Conservation (phyloP, 768 basidiomycete species). For the Tylopilus subfusipes region DNA sequence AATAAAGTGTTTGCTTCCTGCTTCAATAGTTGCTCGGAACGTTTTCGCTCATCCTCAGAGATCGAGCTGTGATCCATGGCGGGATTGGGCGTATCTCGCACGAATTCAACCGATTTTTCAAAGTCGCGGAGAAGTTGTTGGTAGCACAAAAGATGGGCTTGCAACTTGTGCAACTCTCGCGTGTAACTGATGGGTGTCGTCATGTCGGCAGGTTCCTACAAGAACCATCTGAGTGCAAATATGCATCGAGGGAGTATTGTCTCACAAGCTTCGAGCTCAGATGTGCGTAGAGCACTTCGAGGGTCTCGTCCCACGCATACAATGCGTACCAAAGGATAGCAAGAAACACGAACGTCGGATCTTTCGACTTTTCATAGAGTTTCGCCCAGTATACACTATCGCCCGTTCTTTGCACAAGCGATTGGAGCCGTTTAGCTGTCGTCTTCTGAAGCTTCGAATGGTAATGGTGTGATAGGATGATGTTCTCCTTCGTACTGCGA, state of each 20-base stretch:
- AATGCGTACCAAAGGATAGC: conserved; percentile 55
- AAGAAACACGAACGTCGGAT: conserved; percentile 34
- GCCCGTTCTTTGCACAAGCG: conserved; percentile 31
- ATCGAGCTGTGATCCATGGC: conserved; percentile 33
- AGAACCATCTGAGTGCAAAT: background rate
- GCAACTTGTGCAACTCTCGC: conserved; percentile 54
- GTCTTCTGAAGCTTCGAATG: conserved; percentile 23
- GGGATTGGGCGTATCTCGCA: conserved; percentile 48
- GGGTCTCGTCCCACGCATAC: conserved; percentile 60
- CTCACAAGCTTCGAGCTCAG: conserved; percentile 45
- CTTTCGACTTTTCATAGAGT: conserved; percentile 30
- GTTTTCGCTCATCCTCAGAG: conserved; percentile 5
- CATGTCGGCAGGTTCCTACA: conserved; percentile 44
- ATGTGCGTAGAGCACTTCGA: conserved; percentile 50
- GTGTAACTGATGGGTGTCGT: conserved; percentile 41
- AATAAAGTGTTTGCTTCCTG: conserved; percentile 30
- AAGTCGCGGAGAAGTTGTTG: conserved; percentile 54
- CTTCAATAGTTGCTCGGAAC: conserved; percentile 9
- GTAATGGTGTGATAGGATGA: conserved; percentile 37
- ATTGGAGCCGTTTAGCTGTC: conserved; percentile 26
- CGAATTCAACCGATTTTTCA: conserved; percentile 47
- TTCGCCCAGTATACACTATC: conserved; percentile 38
- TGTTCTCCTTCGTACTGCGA: conserved; percentile 22
- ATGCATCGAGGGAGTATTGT: background rate
- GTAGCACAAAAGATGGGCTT: conserved; percentile 57